These are phyloP conservation scores for Opeltia flavorubescens DNA, from an alignment of 495 filamentous ascomycete genomes.

Conservation along the genomic window DNA sequence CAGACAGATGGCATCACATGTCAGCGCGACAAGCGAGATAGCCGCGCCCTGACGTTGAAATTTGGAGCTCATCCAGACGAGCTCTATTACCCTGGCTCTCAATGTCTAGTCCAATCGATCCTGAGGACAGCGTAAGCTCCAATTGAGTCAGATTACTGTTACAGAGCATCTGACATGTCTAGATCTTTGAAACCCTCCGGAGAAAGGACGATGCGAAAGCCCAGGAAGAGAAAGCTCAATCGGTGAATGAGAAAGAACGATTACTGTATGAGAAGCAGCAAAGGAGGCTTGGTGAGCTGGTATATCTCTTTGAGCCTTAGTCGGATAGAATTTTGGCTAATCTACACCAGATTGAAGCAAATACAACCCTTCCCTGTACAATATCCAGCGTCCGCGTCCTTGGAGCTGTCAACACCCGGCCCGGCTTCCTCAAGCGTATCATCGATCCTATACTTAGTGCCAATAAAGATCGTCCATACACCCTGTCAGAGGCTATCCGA, in stretches of 20 bases:
- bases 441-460: constrained; percentile 62
- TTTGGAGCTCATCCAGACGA: not conserved
- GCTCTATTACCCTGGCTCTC: not conserved
- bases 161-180: not conserved
- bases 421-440: constrained; percentile 62
- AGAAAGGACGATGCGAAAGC: constrained; percentile 45
- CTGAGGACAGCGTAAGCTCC: constrained; percentile 34
- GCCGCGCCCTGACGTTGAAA: not conserved
- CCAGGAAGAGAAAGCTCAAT: constrained; percentile 45
- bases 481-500: constrained; percentile 58
- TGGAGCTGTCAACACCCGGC: constrained; percentile 61
- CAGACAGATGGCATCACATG: too few relatives aligned
- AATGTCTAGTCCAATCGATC: constrained; percentile 36
- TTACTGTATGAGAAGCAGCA: constrained; percentile 55
- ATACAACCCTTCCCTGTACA: constrained; percentile 62
- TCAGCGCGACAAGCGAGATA: not conserved
- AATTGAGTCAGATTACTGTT: not conserved
- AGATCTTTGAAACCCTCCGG: constrained; percentile 56
- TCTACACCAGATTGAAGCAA: constrained; percentile 50
- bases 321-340: not conserved
- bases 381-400: constrained; percentile 73
- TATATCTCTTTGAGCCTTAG: constrained; percentile 21
- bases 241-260: constrained; percentile 45
- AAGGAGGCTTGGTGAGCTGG: constrained; percentile 41
- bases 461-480: constrained; percentile 51